A percentile compares a stretch with the other conserved stretches of the same genome.
Evolutionary conservation across 352 stramenopile species (phyloP).

Genomic region (Phytophthora sojae): DNA sequence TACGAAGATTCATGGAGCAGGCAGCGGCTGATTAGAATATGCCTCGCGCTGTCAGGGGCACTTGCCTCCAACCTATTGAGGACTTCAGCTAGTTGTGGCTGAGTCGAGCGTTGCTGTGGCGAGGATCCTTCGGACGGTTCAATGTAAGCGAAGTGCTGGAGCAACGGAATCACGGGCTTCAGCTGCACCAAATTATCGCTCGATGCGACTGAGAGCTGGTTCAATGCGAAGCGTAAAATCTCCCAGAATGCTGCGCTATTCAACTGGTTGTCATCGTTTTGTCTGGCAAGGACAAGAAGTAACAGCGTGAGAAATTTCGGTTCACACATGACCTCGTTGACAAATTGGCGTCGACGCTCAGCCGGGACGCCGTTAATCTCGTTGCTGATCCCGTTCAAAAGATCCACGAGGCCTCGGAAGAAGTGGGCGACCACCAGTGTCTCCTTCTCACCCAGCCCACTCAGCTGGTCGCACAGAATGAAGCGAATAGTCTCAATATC

Average conservation of each 20-base stretch:
- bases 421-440: conserved; percentile 21
- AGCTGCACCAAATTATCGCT: conserved; percentile 32
- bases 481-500: conserved; percentile 30
- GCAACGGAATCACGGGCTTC: conserved; percentile 42
- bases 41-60: conserved; percentile 17
- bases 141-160: conserved; percentile 70
- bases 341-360: conserved; percentile 23
- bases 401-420: conserved; percentile 27
- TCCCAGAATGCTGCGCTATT: conserved; percentile 37
- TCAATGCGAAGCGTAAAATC: conserved; percentile 34
- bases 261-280: conserved; percentile 7
- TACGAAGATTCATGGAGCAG: conserved; percentile 59
- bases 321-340: conserved; percentile 38
- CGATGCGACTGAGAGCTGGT: conserved; percentile 22
- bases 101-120: conserved; percentile 29
- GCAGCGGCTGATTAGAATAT: conserved; percentile 54
- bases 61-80: conserved; percentile 52
- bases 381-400: conserved; percentile 24
- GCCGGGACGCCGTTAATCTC: conserved; percentile 3
- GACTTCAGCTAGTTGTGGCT: conserved; percentile 49
- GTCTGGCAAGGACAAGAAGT: conserved; percentile 26
- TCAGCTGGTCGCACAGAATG: conserved; percentile 35
- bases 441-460: conserved; percentile 6
- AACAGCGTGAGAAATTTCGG: conserved; percentile 34
- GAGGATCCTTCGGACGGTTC: conserved; percentile 37